Base-by-base conservation (phyloP, 163 green algal species). In the Chlamydomonas reinhardtii region DNA sequence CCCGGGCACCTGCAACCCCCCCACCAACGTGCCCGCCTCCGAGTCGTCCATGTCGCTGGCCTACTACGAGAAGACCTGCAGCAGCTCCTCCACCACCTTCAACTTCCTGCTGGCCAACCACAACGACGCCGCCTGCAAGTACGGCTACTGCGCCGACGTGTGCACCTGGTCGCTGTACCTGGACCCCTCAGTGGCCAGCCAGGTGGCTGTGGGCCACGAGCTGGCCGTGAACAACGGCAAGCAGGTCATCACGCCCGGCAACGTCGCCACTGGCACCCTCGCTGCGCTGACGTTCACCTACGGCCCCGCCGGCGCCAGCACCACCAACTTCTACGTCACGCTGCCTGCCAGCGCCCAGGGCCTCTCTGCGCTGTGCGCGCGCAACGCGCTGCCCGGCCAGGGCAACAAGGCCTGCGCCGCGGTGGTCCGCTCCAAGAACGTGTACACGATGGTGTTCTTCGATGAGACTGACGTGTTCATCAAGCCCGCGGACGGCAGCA, bases 381-480 rank as follows among this genome's bases (percentile, higher is more conserved):
- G 79, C 66, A 85, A 82, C 32, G 74, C 81, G 25, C 74, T 87
- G 54, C 66, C 68, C 8, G 87, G 73, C 61, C 87, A 91, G 74
- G 81, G 87, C 76, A 64, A 19, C 81, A 83, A 80, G 39, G 52
- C 87, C 25, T 91, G 87, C 70, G 87, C 81, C 3, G 87, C 87
- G 31, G 56, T 87, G 27, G 61, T 91, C 19, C 74, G 74, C 73
- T 65, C 37, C 59, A 32, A 17, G 34, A 35, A 25, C 20, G 81
- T 88, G 12, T 91, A 88, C 75, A 69, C 69, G 27, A 77, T 83
- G 70, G 87, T 91, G 8, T 91, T 91, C 87, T 88, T 91, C 32
- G 69, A 78, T n/a, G 69, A 88, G 17, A 56, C 68, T 2, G 74
- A 87, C 31, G 65, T 84, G 19, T 73, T 90, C 54, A 90, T 90